Percentiles rank a stretch among this genome's conserved stretches.
These are phyloP conservation scores for Basipetospora chlamydospora DNA, from an alignment of 2,329 filamentous ascomycete species.

Conservation along the genomic window DNA sequence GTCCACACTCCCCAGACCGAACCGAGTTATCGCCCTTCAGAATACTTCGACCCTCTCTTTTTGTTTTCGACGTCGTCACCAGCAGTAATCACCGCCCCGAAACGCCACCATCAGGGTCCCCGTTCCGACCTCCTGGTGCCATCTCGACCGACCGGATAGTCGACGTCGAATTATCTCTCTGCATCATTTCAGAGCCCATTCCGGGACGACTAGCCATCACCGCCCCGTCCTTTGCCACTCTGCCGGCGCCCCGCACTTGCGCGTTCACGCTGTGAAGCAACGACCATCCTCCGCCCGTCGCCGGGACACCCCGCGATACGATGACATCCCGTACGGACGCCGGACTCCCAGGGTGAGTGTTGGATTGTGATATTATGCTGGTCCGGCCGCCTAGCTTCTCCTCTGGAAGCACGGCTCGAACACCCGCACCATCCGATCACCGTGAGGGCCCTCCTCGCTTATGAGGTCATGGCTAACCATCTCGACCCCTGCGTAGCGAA, in stretches of 20 bases:
- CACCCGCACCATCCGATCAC: not conserved
- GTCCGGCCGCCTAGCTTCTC: constrained; percentile 1
- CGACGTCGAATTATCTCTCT: not conserved
- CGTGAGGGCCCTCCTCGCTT: too few species aligned
- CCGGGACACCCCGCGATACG: constrained; percentile 3
- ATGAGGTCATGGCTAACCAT: too few species aligned
- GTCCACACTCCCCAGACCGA: not conserved
- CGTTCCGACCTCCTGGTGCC: not conserved
- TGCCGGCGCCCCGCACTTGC: too few species aligned
- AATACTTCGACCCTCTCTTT: too few species aligned
- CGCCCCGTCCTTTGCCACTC: too few species aligned
- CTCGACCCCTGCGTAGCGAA: constrained; percentile 33
- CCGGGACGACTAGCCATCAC: too few species aligned
- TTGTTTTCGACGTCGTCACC: too few species aligned
- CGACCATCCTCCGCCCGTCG: too few species aligned
- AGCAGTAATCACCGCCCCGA: not conserved
- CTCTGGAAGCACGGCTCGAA: too few species aligned
- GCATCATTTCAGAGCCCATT: too few species aligned
- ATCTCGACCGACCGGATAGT: not conserved
- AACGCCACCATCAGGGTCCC: not conserved
- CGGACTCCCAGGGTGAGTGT: constrained; percentile 20
- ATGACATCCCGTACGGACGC: constrained; percentile 20
- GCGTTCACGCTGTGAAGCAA: too few species aligned
- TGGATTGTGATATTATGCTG: constrained; percentile 4
- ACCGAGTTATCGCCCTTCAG: not conserved